phyloP scores from a whole-genome alignment of 169 alveolate species.

The Eimeria praecox region DNA sequence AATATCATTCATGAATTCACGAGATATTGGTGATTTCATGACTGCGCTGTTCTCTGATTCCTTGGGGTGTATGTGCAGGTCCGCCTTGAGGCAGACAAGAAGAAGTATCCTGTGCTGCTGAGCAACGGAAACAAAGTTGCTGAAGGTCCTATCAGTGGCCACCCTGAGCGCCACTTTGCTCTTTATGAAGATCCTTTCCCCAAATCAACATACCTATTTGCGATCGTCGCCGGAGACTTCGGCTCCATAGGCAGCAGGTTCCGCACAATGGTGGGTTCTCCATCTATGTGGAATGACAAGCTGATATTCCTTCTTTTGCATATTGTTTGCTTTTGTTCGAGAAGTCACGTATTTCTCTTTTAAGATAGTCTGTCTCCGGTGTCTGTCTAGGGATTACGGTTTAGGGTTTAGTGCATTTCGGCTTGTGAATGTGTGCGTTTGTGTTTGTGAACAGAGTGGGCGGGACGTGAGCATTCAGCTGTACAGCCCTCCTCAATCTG shows the following conservation, averaged over 20 bases:
- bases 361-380: too few relatives aligned
- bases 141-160: conserved; percentile 86
- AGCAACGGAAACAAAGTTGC: conserved; percentile 92
- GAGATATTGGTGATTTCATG: conserved; percentile 93
- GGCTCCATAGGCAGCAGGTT: conserved; percentile 85
- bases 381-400: too few relatives aligned
- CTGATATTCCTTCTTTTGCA: too few relatives aligned
- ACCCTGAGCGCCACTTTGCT: conserved; percentile 20
- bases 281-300: background rate
- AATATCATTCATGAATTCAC: conserved; percentile 90
- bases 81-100: conserved; percentile 92
- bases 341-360: background rate
- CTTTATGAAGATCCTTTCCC: conserved; percentile 92
- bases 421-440: background rate
- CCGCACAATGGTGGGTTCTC: conserved; percentile 85
- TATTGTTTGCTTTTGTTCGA: background rate
- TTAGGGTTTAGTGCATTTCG: background rate
- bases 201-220: conserved; percentile 95
- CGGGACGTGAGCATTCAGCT: conserved; percentile 87
- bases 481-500: conserved; percentile 89
- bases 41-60: conserved; percentile 94
- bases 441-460: background rate
- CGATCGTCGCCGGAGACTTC: conserved; percentile 95
- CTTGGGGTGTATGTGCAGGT: conserved; percentile 85
- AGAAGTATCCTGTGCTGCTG: conserved; percentile 91